Conservation (phyloP, 352 stramenopile genomes). For the Phytopythium mirpurense region DNA sequence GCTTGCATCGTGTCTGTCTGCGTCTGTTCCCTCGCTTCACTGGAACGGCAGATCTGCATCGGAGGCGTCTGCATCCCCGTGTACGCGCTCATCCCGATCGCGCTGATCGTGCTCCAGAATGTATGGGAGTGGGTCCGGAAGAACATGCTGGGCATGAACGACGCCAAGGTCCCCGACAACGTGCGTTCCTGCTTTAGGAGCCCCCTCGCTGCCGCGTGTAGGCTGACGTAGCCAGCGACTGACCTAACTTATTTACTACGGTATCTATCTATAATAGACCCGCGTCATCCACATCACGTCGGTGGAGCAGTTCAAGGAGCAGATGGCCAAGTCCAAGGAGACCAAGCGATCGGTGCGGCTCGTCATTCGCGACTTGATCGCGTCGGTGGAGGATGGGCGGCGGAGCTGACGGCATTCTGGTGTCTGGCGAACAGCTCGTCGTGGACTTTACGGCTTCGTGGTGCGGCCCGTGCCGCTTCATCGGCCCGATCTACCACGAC, state of each 20-base stretch:
- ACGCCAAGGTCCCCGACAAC: slow-evolving; percentile 44
- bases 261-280: too few species aligned
- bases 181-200: slow-evolving; percentile 16
- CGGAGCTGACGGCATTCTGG: not conserved
- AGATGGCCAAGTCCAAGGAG: slow-evolving; percentile 57
- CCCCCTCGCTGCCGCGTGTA: too few species aligned
- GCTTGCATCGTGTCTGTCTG: not conserved
- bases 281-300: slow-evolving; percentile 70
- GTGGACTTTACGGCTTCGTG: slow-evolving; percentile 88
- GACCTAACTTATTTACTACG: too few species aligned
- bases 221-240: too few species aligned
- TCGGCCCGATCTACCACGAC: slow-evolving; percentile 82
- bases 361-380: not conserved
- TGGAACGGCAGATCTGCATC: slow-evolving; percentile 63
- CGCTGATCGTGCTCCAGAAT: slow-evolving; percentile 60
- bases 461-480: slow-evolving; percentile 85
- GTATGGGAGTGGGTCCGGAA: slow-evolving; percentile 69
- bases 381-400: not conserved
- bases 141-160: slow-evolving; percentile 49
- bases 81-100: slow-evolving; percentile 70
- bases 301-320: slow-evolving; percentile 65
- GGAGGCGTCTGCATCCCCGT: slow-evolving; percentile 70
- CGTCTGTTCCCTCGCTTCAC: too few species aligned
- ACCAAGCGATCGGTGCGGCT: slow-evolving; percentile 52
- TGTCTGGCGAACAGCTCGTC: slow-evolving; percentile 30